phyloP scores from a whole-genome alignment of 345 rosid genomes.

The Kernera saxatilis region DNA sequence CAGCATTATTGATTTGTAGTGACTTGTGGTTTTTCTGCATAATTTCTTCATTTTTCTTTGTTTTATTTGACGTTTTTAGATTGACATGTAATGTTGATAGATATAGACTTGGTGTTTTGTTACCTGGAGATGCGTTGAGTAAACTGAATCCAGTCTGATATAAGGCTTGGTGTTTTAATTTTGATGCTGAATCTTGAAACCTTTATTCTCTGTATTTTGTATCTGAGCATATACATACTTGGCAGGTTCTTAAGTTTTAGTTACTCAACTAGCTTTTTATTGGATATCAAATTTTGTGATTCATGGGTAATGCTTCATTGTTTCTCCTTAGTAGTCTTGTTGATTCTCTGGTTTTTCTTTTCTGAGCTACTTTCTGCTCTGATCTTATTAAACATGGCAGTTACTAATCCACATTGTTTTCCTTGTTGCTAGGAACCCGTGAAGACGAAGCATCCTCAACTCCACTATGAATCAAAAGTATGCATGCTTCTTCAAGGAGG shows the following conservation, averaged over 20 bases:
- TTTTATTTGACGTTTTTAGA: neutral
- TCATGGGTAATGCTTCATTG: too few relatives aligned
- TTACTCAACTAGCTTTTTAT: too few relatives aligned
- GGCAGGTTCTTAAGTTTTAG: too few relatives aligned
- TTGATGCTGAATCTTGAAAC: too few relatives aligned
- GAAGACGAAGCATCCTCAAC: constrained; percentile 85
- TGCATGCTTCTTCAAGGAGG: constrained; percentile 89
- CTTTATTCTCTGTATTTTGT: neutral
- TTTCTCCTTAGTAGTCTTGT: too few relatives aligned
- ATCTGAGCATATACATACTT: too few relatives aligned
- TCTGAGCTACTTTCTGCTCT: too few relatives aligned
- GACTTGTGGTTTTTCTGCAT: neutral
- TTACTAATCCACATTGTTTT: neutral
- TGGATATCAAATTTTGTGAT: too few relatives aligned
- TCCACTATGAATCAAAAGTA: constrained; percentile 71
- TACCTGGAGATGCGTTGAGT: neutral
- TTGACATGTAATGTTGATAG: neutral
- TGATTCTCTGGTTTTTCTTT: too few relatives aligned
- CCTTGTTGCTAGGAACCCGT: constrained; percentile 52
- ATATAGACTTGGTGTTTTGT: neutral
- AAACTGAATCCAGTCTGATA: neutral
- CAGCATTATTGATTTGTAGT: too few relatives aligned
- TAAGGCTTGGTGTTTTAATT: too few relatives aligned
- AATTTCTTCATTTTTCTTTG: neutral
- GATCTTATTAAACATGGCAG: neutral